Conservation (phyloP, 2,329 filamentous ascomycete genomes). For the Phaeosphaeriaceae sp. region DNA sequence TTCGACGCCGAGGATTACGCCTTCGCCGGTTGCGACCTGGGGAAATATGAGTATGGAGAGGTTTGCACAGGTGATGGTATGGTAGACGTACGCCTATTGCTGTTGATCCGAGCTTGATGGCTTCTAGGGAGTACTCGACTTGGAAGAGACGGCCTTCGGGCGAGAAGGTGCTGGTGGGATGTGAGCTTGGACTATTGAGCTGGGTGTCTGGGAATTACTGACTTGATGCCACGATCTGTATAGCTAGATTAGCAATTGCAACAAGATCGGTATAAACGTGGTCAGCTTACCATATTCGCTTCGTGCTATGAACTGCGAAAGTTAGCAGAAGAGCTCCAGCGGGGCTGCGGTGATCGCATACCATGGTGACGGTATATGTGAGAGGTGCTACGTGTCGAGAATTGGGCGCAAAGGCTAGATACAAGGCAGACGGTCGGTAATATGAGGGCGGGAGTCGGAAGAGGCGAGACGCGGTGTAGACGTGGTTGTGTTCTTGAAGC, state of each 20-base stretch:
- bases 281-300: constrained; percentile 91
- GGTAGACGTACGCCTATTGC: constrained; percentile 79
- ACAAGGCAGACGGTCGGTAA: background rate
- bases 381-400: background rate
- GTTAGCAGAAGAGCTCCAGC: constrained; percentile 42
- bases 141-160: constrained; percentile 99
- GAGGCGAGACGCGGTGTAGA: constrained; percentile 13
- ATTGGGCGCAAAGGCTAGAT: background rate
- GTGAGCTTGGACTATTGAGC: constrained; percentile 28
- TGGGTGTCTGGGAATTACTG: constrained; percentile 49
- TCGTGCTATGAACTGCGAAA: constrained; percentile 87
- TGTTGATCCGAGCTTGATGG: constrained; percentile 98
- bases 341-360: constrained; percentile 32
- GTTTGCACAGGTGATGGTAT: background rate
- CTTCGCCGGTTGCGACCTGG: constrained; percentile 86
- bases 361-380: constrained; percentile 38
- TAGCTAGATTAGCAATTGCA: constrained; percentile 22
- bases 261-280: constrained; percentile 11
- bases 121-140: constrained; percentile 99
- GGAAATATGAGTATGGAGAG: constrained; percentile 16
- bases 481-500: constrained; percentile 27
- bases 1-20: constrained; percentile 95
- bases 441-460: background rate
- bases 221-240: constrained; percentile 97
- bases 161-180: constrained; percentile 83